Evolutionary conservation across 2,329 filamentous ascomycete genomes (phyloP).

Genomic region (Aspergillus flavus): DNA sequence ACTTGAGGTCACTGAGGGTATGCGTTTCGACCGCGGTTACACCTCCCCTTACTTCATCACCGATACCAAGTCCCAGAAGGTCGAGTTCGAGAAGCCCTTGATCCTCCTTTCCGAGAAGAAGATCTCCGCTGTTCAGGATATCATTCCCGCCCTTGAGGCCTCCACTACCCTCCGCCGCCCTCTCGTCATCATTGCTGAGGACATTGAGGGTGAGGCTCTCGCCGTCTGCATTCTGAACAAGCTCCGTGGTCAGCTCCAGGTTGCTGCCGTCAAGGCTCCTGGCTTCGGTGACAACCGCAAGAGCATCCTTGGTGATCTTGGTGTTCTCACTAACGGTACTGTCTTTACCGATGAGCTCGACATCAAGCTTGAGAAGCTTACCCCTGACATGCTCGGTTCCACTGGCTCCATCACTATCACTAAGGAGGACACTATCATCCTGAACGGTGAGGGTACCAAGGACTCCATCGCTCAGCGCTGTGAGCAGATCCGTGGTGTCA

Average conservation of each 20-base stretch:
- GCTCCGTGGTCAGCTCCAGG: constrained; percentile 98
- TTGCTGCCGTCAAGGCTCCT: constrained; percentile 96
- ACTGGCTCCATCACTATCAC: constrained; percentile 99
- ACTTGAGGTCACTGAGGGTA: constrained; percentile 98
- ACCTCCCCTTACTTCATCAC: constrained; percentile 99
- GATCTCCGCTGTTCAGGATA: constrained; percentile 98
- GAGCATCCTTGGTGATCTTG: constrained; percentile 96
- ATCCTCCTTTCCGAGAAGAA: constrained; percentile 99
- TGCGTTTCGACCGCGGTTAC: constrained; percentile 99
- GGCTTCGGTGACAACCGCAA: constrained; percentile 99
- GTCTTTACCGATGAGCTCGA: constrained; percentile 99
- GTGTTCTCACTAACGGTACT: constrained; percentile 91
- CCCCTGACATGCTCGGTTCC: constrained; percentile 90
- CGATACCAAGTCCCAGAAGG: constrained; percentile 97
- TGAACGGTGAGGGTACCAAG: constrained; percentile 96
- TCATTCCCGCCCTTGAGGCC: constrained; percentile 95
- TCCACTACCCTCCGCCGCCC: constrained; percentile 94
- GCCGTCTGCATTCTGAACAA: constrained; percentile 99
- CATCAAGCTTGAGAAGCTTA: constrained; percentile 98
- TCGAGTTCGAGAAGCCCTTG: constrained; percentile 99
- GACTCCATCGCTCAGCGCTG: constrained; percentile 91
- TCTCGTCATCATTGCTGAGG: constrained; percentile 97
- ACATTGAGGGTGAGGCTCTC: constrained; percentile 97
- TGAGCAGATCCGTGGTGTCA: constrained; percentile 98
- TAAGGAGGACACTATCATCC: constrained; percentile 98